phyloP scores from a whole-genome alignment of 768 basidiomycete genomes.

The Serendipita sp. region DNA sequence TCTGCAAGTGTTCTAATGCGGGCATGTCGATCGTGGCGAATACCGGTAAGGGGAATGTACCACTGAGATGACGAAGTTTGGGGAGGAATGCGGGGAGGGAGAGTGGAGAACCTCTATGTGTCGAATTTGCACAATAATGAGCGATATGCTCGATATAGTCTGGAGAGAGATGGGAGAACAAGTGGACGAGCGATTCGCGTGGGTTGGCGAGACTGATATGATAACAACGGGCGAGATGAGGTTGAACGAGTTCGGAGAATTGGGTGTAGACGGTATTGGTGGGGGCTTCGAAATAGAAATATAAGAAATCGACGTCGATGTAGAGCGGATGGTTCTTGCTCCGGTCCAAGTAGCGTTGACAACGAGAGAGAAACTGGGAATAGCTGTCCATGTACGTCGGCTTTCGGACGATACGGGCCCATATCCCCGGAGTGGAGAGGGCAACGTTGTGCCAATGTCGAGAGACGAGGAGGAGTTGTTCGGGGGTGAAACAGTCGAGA shows the following conservation, averaged over 20 bases:
- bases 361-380: background rate
- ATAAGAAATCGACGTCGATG: conserved; percentile 6
- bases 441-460: conserved; percentile 1
- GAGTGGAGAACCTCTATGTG: background rate
- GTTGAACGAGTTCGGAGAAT: conserved; percentile 1
- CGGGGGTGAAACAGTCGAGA: background rate
- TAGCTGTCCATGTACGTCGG: conserved; percentile 5
- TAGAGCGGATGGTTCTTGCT: conserved; percentile 5
- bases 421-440: background rate
- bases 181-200: background rate
- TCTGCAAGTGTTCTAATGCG: background rate
- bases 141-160: conserved; percentile 5
- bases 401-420: conserved; percentile 4
- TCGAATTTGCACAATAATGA: background rate
- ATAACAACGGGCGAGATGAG: background rate
- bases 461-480: background rate
- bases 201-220: conserved; percentile 5
- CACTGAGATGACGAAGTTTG: background rate
- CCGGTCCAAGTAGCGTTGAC: background rate
- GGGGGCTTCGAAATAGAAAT: conserved; percentile 1
- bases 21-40: conserved; percentile 4
- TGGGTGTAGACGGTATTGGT: conserved; percentile 3
- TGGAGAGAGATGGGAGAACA: background rate
- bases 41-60: background rate
- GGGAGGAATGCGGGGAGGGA: background rate